Evolutionary conservation across 2,329 filamentous ascomycete genomes (phyloP).

Genomic region (Ascosphaera apis): DNA sequence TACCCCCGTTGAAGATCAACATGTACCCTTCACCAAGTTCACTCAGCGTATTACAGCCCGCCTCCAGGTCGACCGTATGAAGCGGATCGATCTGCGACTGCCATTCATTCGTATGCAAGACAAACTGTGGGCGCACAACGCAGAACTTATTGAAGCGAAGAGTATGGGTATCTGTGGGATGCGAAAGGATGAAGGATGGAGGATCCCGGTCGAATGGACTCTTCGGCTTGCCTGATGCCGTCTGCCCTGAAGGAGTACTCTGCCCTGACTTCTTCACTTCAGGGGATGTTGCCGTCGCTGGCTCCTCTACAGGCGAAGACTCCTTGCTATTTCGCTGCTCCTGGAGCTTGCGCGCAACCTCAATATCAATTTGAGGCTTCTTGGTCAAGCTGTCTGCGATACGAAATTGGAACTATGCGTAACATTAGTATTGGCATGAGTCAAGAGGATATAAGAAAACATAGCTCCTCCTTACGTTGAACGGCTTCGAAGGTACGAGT

Average conservation of each 20-base stretch:
- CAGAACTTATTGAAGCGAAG: conserved; percentile 9
- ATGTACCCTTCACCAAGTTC: conserved; percentile 4
- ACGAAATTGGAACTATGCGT: conserved; percentile 6
- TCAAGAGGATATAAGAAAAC: no score
- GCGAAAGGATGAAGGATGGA: conserved; percentile 7
- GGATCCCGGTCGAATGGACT: conserved; percentile 5
- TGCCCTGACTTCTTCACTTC: conserved; percentile 3
- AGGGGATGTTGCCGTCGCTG: conserved; percentile 1
- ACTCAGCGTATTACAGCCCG: conserved; percentile 5
- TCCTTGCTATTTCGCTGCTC: no score
- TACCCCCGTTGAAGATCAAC: conserved; percentile 6
- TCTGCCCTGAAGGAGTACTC: no score
- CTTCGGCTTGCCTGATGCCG: no score
- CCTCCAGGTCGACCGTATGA: conserved; percentile 4
- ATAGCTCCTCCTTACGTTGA: conserved; percentile 6
- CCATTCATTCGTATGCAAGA: conserved; percentile 8
- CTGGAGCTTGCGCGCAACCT: conserved; percentile 3
- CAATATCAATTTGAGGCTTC: conserved; percentile 6
- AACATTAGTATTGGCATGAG: conserved; percentile 1
- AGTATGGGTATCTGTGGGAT: conserved; percentile 5
- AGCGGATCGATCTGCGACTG: conserved; percentile 6
- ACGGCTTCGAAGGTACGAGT: conserved; percentile 5
- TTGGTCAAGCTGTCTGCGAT: conserved; percentile 6
- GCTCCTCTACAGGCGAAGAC: background rate
- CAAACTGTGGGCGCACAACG: conserved; percentile 7